Base-by-base conservation (phyloP, 2,329 filamentous ascomycete genomes). In the Myriosclerotinia scirpicola region DNA sequence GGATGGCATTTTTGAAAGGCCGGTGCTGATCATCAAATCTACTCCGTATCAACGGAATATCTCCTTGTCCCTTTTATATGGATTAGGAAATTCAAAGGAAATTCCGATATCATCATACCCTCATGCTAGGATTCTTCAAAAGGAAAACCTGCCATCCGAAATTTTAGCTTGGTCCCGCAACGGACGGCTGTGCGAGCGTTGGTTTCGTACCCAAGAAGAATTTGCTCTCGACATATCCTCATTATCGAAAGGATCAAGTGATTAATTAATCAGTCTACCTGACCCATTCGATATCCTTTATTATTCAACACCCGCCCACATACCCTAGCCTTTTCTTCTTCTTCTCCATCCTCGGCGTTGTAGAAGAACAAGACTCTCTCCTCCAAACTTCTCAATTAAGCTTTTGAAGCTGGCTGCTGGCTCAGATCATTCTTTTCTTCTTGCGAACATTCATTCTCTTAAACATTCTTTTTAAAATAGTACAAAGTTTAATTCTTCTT, bases 371-470 rank as follows among this genome's bases (percentile, higher is more conserved):
- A 77, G 77, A 77, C 74, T 14, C 76, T 75, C 76, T 75, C 75
- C 77, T 71, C 73, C 73, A 76, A 77, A 75, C 77, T 80, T 81
- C 76, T n/a, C 42, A 17, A 26, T 12, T 30, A 48, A 55, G 38
- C 40, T 50, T 48, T 48, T 44, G 40, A 56, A 54, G 56, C 58
- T 63, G 36, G 40, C 66, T 86, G 84, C 85, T 87, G 84, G 84
- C 79, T 86, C 84, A 86, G 84, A 84, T 80, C 79, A 74, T 78
- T 82, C 79, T 78, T 80, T 82, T 79, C 74, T 79, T 66, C 12
- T 46, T 38, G 68, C 70, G 67, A 68, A 69, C 67, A 68, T 71
- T 64, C 77, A 75, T 78, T 77, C 78, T 74, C 71, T 38, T 17
- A 48, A 8, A 48, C 34, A 50, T 72, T 72, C 68, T 68, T 67